These are phyloP conservation scores for Phytophthora multivora DNA, from an alignment of 352 stramenopile genomes.

Conservation along the genomic window DNA sequence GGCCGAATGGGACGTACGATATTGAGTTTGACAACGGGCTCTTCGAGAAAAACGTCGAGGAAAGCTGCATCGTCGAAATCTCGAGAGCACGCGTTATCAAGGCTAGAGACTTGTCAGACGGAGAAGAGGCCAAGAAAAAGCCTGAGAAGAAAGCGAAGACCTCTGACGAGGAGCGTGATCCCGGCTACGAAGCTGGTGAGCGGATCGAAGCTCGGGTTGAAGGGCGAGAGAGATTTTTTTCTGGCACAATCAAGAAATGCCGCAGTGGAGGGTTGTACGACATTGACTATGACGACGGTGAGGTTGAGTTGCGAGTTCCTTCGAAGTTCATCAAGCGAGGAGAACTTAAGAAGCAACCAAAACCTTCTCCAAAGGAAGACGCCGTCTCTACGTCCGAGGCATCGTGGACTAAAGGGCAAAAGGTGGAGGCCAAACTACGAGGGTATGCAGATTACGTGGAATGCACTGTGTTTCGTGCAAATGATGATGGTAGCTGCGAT, in stretches of 20 bases:
- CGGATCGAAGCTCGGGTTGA: slow-evolving; percentile 56
- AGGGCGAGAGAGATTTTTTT: slow-evolving; percentile 43
- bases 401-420: slow-evolving; percentile 53
- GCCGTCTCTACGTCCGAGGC: slow-evolving; percentile 41
- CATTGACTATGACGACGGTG: slow-evolving; percentile 63
- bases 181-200: slow-evolving; percentile 43
- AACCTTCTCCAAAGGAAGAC: slow-evolving; percentile 28
- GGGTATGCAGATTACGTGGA: slow-evolving; percentile 47
- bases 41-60: slow-evolving; percentile 60
- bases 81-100: slow-evolving; percentile 41
- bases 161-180: slow-evolving; percentile 23
- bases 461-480: slow-evolving; percentile 48
- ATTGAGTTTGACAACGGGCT: slow-evolving; percentile 71
- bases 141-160: slow-evolving; percentile 3
- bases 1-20: slow-evolving; percentile 62
- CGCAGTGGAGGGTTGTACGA: slow-evolving; percentile 43
- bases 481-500: slow-evolving; percentile 68
- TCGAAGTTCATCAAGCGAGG: slow-evolving; percentile 50
- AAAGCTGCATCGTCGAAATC: slow-evolving; percentile 47
- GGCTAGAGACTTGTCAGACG: slow-evolving; percentile 26
- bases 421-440: slow-evolving; percentile 63
- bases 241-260: slow-evolving; percentile 50
- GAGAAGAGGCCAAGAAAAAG: slow-evolving; percentile 5
- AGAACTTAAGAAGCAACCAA: slow-evolving; percentile 42
- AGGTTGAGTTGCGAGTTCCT: slow-evolving; percentile 62